Evolutionary conservation across 202 grass and related monocot species (phyloP).

Genomic region (Thinopyrum obtusiflorum): DNA sequence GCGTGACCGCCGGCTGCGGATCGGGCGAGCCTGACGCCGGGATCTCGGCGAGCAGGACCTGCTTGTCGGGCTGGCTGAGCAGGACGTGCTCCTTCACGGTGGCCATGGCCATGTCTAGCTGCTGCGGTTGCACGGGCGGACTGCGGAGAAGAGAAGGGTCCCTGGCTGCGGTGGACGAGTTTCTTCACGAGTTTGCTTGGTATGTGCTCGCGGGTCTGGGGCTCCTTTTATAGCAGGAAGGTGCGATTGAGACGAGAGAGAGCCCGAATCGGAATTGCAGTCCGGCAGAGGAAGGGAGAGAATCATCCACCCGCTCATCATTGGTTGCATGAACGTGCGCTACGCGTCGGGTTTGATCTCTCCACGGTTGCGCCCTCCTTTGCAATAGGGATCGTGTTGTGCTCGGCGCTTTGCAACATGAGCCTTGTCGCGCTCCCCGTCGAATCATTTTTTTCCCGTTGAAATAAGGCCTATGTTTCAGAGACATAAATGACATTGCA

Average conservation of each 20-base stretch:
- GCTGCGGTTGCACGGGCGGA: neutral
- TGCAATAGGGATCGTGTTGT: too few species aligned
- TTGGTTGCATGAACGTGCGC: too few species aligned
- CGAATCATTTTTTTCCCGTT: too few species aligned
- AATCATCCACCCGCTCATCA: too few species aligned
- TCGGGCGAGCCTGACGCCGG: neutral
- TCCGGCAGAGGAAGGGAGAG: neutral
- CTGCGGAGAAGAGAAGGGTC: neutral
- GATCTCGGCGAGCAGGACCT: conserved; percentile 7
- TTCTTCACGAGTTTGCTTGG: neutral
- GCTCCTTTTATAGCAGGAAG: neutral
- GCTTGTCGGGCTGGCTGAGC: neutral
- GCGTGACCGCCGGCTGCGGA: neutral
- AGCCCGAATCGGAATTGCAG: neutral
- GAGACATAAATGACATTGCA: too few species aligned
- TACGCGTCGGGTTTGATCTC: too few species aligned
- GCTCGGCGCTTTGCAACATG: too few species aligned
- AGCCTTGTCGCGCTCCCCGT: too few species aligned
- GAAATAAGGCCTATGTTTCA: too few species aligned
- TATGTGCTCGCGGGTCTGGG: neutral
- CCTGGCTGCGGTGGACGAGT: too few species aligned
- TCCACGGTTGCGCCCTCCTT: too few species aligned
- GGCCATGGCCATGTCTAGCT: neutral
- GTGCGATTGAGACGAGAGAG: neutral
- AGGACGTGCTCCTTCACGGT: neutral